A percentile compares a stretch with the other conserved stretches of the same genome.
These are phyloP conservation scores for Eucalyptus erythrocorys DNA, from an alignment of 345 rosid species.

Conservation along the genomic window DNA sequence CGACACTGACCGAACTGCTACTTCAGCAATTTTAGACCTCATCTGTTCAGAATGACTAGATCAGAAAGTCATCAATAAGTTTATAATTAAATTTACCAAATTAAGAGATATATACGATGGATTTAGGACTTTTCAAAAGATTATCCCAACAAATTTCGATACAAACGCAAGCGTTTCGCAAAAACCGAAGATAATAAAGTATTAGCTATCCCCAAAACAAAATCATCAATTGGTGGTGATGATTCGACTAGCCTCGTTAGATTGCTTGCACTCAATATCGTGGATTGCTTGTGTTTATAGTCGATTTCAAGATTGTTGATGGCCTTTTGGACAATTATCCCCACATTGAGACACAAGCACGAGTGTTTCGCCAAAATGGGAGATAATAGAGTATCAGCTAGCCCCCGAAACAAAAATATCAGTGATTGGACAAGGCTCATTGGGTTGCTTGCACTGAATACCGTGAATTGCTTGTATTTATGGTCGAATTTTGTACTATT, in stretches of 20 bases:
- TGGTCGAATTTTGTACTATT: accelerated
- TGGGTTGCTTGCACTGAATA: not conserved
- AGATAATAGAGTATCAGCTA: no score
- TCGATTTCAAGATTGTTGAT: not conserved
- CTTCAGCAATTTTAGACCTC: no score
- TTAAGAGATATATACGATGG: accelerated
- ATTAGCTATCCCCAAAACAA: not conserved
- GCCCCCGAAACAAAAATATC: no score
- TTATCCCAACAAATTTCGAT: not conserved
- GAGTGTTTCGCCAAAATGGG: no score
- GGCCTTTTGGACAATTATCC: no score
- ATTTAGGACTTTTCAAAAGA: no score
- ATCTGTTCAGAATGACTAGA: not conserved
- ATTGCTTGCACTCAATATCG: not conserved
- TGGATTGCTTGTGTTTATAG: not conserved
- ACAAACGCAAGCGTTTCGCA: not conserved
- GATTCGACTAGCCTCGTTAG: not conserved
- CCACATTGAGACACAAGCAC: no score
- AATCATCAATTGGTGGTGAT: not conserved
- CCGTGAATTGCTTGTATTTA: not conserved
- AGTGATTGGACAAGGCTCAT: no score
- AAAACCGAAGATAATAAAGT: not conserved
- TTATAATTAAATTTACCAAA: no score
- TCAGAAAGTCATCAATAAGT: no score
- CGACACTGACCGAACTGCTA: accelerated